Evolutionary conservation across 2,329 filamentous ascomycete species (phyloP), one percentile per base, ranked within the genome.

Genomic region (Aspergillus sp.): DNA sequence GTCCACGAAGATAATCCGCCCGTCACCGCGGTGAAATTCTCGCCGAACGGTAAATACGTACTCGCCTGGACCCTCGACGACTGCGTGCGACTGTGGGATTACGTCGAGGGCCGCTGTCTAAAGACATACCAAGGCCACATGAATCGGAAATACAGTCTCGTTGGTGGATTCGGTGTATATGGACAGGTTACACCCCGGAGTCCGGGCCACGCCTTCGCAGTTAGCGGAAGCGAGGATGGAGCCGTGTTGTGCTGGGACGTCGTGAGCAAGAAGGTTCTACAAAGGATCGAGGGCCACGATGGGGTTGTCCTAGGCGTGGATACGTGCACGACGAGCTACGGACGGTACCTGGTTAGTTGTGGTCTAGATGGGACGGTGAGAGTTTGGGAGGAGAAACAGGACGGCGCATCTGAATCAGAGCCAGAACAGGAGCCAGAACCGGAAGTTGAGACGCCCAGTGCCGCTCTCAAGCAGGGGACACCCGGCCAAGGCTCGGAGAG

Each of bases 111-210:
- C 7, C 88, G 89, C 30, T 95, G 95, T 69, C 90, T 97, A 71
- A 99, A 99, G 83, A 99, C 95, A 15, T 99, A 98, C 77, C 93
- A 97, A 75, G 95, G 95, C 0, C 95, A 98, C 72, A 80, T 82
- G 58, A 99, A 99, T 75, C 84, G 87, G 58, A 89, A 89, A 64
- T 98, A 91, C 77, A 94, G 92, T 66, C 84, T 98, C n/a, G 87
- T 87, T 3, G 92, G 93, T 4, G 89, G 89, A 46, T 97, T 98
- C 72, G 93, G 92, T 13, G 83, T 86, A 1, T 89, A 90, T 65
- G 81, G 82, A 46, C 62, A 70, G 61, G 45, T 49, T 15, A 50
- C 43, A 23, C 57, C 72, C 54, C 68, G 75, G 62, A 76, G 64
- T 49, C 68, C 71, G 23, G 65, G 67, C 15, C 71, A 78, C 62